Percentiles rank a stretch among this genome's conserved stretches.
Evolutionary conservation across 73 alveolate genomes (phyloP).

Genomic region (Paramecium primaurelia): DNA sequence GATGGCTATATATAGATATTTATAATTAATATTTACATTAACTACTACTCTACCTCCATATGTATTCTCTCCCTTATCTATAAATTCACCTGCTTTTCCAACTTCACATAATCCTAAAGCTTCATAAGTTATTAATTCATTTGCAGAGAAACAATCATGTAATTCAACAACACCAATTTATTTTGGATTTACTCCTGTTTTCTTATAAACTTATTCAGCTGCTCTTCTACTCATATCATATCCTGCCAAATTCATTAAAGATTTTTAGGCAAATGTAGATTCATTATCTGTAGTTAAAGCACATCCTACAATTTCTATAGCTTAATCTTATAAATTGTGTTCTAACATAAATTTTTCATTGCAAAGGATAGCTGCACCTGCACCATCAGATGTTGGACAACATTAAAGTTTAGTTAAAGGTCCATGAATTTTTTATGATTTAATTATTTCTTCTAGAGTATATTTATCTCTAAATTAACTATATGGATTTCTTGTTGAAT

Average conservation of each 20-base stretch:
- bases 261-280: constrained; percentile 64
- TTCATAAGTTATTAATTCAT: constrained; percentile 85
- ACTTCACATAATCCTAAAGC: constrained; percentile 80
- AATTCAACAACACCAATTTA: constrained; percentile 75
- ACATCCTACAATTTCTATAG: constrained; percentile 76
- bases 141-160: constrained; percentile 86
- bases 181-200: constrained; percentile 70
- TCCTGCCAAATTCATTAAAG: constrained; percentile 78
- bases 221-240: constrained; percentile 76
- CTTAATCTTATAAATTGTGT: constrained; percentile 76
- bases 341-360: constrained; percentile 69
- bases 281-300: constrained; percentile 70
- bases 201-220: constrained; percentile 67
- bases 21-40: constrained; percentile 53
- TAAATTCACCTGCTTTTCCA: constrained; percentile 85
- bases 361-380: constrained; percentile 81
- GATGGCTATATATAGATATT: constrained; percentile 54
- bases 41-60: constrained; percentile 83
- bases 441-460: constrained; percentile 75
- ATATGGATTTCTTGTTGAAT: constrained; percentile 83
- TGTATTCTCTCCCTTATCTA: constrained; percentile 76
- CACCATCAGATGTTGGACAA: constrained; percentile 92
- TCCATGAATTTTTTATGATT: constrained; percentile 68
- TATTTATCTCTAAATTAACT: constrained; percentile 78
- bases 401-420: constrained; percentile 82